Evolutionary conservation across 225 moss, liverwort and hornwort species (phyloP).

Genomic region (Physcomitrellopsis africana): DNA sequence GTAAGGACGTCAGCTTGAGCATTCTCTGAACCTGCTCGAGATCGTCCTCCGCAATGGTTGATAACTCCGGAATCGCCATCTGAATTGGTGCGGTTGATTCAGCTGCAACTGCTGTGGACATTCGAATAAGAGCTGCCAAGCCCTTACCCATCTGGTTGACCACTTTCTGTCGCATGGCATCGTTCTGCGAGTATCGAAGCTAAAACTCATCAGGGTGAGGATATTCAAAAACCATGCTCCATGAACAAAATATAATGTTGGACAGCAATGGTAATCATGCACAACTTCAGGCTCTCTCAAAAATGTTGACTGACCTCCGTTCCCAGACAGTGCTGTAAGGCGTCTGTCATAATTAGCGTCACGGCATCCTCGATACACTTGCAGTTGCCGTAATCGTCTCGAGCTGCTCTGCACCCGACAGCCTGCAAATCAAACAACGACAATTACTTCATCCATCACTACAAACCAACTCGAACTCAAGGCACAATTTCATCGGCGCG

Average conservation of each 20-base stretch:
- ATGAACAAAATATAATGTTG: too few species aligned
- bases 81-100: neutral
- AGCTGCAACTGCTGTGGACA: slow-evolving; percentile 10
- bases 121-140: slow-evolving; percentile 22
- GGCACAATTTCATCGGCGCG: too few species aligned
- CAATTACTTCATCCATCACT: too few species aligned
- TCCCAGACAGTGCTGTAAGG: slow-evolving; percentile 39
- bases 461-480: too few species aligned
- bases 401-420: slow-evolving; percentile 11
- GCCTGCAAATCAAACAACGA: slow-evolving; percentile 5
- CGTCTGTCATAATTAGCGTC: slow-evolving; percentile 24
- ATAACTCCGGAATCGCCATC: neutral
- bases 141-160: slow-evolving; percentile 38
- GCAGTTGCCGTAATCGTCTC: slow-evolving; percentile 2
- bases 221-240: too few species aligned
- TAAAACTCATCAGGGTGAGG: neutral
- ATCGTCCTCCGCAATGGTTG: slow-evolving; percentile 17
- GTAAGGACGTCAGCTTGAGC: slow-evolving; percentile 41
- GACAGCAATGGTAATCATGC: too few species aligned
- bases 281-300: neutral
- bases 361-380: slow-evolving; percentile 20
- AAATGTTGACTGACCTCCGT: slow-evolving; percentile 23
- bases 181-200: slow-evolving; percentile 16
- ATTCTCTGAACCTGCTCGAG: slow-evolving; percentile 32
- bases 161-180: slow-evolving; percentile 32